These are phyloP conservation scores for Leptographium wingfieldii DNA, from an alignment of 2,329 filamentous ascomycete genomes.

Conservation along the genomic window DNA sequence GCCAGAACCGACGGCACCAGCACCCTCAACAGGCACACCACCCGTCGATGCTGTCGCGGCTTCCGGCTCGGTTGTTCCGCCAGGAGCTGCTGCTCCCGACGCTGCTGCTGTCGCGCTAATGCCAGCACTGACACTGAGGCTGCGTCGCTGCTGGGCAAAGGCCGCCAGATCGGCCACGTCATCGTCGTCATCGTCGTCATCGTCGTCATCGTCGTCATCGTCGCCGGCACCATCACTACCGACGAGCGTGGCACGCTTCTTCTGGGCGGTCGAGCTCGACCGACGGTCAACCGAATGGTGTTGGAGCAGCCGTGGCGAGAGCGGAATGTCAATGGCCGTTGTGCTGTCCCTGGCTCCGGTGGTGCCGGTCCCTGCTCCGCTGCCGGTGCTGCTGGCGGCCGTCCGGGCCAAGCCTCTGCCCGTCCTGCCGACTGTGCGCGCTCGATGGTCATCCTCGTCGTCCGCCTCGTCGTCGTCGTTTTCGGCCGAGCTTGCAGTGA, in stretches of 20 bases:
- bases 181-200: constrained; percentile 48
- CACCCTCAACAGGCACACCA: neutral
- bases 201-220: constrained; percentile 50
- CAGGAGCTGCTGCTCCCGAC: constrained; percentile 5
- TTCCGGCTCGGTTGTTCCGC: constrained; percentile 2
- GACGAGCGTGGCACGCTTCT: constrained; percentile 34
- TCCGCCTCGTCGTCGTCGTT: neutral
- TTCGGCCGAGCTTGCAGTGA: too few species aligned
- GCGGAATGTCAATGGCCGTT: constrained; percentile 60
- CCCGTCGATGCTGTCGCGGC: neutral
- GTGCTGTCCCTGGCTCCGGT: constrained; percentile 25
- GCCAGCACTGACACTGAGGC: constrained; percentile 54
- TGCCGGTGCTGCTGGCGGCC: constrained; percentile 15
- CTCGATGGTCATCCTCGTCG: constrained; percentile 8
- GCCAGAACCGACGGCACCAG: neutral
- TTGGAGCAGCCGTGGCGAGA: constrained; percentile 48
- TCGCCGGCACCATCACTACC: constrained; percentile 30
- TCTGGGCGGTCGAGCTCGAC: constrained; percentile 58
- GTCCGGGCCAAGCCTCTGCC: too few species aligned
- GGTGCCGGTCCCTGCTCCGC: neutral
- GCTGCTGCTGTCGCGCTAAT: neutral
- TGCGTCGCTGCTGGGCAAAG: constrained; percentile 52
- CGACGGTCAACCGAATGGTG: constrained; percentile 34
- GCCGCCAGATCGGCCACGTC: constrained; percentile 47
- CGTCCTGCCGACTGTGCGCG: constrained; percentile 1